Evolutionary conservation across 2,329 filamentous ascomycete species (phyloP).

Genomic region (Leptoxyphium fumago): DNA sequence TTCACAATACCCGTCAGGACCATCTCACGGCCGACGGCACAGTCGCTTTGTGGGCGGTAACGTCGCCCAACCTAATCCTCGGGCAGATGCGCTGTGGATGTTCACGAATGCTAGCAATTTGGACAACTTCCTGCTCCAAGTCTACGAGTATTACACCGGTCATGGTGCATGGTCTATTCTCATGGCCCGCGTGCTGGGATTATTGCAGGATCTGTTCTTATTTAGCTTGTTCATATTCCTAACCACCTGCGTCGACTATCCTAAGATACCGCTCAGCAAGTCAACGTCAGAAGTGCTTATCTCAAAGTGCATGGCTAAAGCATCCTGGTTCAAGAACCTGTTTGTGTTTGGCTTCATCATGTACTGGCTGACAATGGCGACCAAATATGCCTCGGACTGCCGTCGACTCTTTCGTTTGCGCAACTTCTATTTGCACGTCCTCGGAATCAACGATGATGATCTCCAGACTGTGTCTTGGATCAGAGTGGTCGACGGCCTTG

Average conservation of each 20-base stretch:
- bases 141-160: conserved; percentile 74
- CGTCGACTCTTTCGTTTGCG: conserved; percentile 49
- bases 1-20: conserved; percentile 4
- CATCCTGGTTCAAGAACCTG: conserved; percentile 68
- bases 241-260: conserved; percentile 73
- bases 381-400: conserved; percentile 59
- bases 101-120: conserved; percentile 87
- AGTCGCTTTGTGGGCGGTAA: conserved; percentile 13
- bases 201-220: conserved; percentile 72
- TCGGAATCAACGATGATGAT: conserved; percentile 70
- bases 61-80: conserved; percentile 38
- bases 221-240: conserved; percentile 72
- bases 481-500: conserved; percentile 71
- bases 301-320: conserved; percentile 53
- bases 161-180: conserved; percentile 78
- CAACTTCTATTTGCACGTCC: conserved; percentile 70
- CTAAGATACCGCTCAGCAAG: conserved; percentile 52
- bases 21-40: conserved; percentile 1
- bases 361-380: conserved; percentile 54
- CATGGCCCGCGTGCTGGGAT: conserved; percentile 53
- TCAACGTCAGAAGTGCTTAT: conserved; percentile 47
- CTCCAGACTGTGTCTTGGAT: conserved; percentile 95
- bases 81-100: conserved; percentile 75
- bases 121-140: conserved; percentile 71
- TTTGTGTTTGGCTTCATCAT: conserved; percentile 73